Evolutionary conservation across 441 rosid species (phyloP), one percentile per base, ranked within the genome.

Genomic region (Populus hybrid): DNA sequence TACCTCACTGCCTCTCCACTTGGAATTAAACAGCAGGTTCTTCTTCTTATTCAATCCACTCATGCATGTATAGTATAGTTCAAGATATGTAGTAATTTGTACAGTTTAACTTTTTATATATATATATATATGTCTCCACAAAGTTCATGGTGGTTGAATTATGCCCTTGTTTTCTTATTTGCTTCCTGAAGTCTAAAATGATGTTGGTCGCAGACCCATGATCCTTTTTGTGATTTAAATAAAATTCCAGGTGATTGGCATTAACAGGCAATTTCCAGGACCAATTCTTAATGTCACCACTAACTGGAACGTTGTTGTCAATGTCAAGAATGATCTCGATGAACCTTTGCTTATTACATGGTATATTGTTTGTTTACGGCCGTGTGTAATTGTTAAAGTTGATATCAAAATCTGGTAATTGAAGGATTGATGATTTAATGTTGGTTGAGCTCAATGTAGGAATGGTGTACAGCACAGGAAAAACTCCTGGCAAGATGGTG

Each of bases 401-500:
- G 20, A 12, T 45, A 45, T 14, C 35, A 65, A 67, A 74, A 20
- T 16, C 23, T 68, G 20, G 53, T 2, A 7, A 42, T 21, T 56
- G 36, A 72, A 10, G 66, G 6, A 33, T 26, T 75, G 23, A 63
- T 35, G 42, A 29, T 69, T 7, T 79, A 42, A 64, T 66, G 61
- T 73, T 67, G 66, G 21, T 79, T 78, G 38, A 28, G 42, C 53
- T 71, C 11, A 26, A 8, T 80, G 66, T 77, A 93, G 98, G 97
- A 91, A 94, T 83, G 97, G 95, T 7, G 38, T 92, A 79, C 98
- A 94, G 35, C 89, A 90, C 28, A 84, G 98, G 85, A 94, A 94
- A 82, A 92, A 92, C 78, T 90, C 97, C 73, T 94, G 98, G 98
- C 97, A 94, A 84, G 98, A 94, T 76, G 98, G 98, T 77, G 98